Conservation (phyloP, 75 land plant species). For the Picea glauca region DNA sequence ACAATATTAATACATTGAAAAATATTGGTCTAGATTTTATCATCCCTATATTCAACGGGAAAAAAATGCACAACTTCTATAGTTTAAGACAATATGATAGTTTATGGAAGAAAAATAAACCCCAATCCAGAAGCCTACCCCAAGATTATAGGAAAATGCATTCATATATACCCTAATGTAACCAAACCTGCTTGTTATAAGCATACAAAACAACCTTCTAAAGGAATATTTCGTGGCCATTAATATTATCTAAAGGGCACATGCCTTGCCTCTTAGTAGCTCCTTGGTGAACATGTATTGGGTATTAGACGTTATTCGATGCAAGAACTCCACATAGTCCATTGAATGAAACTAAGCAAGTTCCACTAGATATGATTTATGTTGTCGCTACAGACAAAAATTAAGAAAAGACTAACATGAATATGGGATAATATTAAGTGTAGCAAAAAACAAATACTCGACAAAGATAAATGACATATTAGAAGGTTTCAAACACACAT, state of each 20-base stretch:
- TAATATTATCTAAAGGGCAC: neutral
- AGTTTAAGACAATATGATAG: too few species aligned
- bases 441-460: neutral
- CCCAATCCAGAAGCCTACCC: neutral
- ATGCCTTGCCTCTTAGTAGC: slow-evolving; percentile 62
- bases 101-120: too few species aligned
- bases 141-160: neutral
- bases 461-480: neutral
- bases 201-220: neutral
- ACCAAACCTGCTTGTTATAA: neutral
- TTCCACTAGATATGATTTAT: slow-evolving; percentile 96
- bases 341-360: slow-evolving; percentile 96
- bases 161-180: neutral
- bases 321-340: slow-evolving; percentile 93
- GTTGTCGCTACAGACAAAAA: slow-evolving; percentile 72
- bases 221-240: neutral
- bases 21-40: neutral
- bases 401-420: neutral
- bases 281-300: slow-evolving; percentile 67
- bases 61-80: neutral
- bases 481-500: slow-evolving; percentile 46
- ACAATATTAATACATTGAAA: neutral
- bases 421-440: neutral
- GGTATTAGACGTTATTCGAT: slow-evolving; percentile 81
- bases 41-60: neutral